phyloP scores from a whole-genome alignment of 2,329 filamentous ascomycete species.

The Venturia asperata region DNA sequence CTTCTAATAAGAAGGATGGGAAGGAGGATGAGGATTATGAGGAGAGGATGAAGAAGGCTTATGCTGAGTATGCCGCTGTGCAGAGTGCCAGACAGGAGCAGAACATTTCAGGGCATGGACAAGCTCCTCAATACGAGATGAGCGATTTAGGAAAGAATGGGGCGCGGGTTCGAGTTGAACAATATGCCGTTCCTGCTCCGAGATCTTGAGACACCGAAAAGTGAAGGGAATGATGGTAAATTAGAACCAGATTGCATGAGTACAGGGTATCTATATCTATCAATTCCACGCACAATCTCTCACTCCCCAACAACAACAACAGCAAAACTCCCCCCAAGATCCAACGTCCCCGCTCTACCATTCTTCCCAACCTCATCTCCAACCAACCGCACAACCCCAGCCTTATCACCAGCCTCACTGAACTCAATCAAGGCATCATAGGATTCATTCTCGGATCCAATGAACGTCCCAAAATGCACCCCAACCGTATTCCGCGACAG shows the following conservation, averaged over 20 bases:
- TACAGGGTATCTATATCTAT: background rate
- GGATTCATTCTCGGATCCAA: conserved; percentile 16
- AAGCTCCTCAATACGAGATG: background rate
- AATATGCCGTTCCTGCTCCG: background rate
- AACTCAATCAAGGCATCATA: conserved; percentile 16
- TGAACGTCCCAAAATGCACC: conserved; percentile 19
- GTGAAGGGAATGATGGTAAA: background rate
- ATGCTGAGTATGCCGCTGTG: conserved; percentile 9
- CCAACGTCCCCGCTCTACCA: conserved; percentile 8
- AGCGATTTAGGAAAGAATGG: conserved; percentile 3
- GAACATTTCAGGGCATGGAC: background rate
- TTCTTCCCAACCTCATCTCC: conserved; percentile 5
- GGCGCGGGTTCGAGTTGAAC: background rate
- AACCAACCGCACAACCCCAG: background rate
- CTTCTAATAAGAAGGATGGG: conserved; percentile 1
- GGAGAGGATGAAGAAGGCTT: conserved; percentile 9
- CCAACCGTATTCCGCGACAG: conserved; percentile 6
- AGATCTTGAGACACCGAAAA: background rate
- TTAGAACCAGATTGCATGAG: background rate
- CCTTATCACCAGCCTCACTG: conserved; percentile 9
- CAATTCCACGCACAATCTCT: background rate
- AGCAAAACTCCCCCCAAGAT: conserved; percentile 16
- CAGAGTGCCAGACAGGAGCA: background rate
- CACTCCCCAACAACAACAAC: conserved; percentile 1
- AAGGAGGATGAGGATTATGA: conserved; percentile 5